Conservation (phyloP, 2,329 filamentous ascomycete genomes). For the Delphinella strobiligena region DNA sequence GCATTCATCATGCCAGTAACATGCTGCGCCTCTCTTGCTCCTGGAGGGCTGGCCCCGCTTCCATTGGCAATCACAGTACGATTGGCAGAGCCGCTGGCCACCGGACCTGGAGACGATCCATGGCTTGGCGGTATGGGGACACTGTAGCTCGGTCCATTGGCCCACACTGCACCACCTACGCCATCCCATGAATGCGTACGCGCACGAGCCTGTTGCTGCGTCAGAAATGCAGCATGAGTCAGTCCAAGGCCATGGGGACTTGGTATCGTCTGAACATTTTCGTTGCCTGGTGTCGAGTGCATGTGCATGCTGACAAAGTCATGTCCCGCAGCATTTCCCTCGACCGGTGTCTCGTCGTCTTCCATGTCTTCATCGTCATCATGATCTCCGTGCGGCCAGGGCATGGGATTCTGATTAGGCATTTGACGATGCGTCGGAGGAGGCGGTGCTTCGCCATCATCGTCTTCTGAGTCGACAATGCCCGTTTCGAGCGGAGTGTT, state of each 20-base stretch:
- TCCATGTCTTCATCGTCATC: slow-evolving; percentile 16
- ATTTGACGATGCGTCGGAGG: slow-evolving; percentile 6
- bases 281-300: slow-evolving; percentile 2
- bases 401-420: slow-evolving; percentile 5
- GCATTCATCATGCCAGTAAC: slow-evolving; percentile 26
- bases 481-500: slow-evolving; percentile 3
- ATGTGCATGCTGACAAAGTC: slow-evolving; percentile 24
- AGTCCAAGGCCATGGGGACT: not conserved
- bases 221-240: not conserved
- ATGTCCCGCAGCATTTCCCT: too few relatives aligned
- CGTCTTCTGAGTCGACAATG: slow-evolving; percentile 13
- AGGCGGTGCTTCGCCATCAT: slow-evolving; percentile 9
- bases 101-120: slow-evolving; percentile 10
- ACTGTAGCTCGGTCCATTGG: slow-evolving; percentile 3
- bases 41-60: not conserved
- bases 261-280: not conserved
- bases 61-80: not conserved
- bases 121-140: slow-evolving; percentile 5
- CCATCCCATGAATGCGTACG: not conserved
- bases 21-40: slow-evolving; percentile 17
- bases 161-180: slow-evolving; percentile 13
- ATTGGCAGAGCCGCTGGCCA: not conserved
- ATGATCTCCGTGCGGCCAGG: slow-evolving; percentile 7
- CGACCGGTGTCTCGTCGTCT: slow-evolving; percentile 8
- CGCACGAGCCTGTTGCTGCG: not conserved